phyloP scores from a whole-genome alignment of 1,139 yeast genomes.

The Yamadazyma conglobata region DNA sequence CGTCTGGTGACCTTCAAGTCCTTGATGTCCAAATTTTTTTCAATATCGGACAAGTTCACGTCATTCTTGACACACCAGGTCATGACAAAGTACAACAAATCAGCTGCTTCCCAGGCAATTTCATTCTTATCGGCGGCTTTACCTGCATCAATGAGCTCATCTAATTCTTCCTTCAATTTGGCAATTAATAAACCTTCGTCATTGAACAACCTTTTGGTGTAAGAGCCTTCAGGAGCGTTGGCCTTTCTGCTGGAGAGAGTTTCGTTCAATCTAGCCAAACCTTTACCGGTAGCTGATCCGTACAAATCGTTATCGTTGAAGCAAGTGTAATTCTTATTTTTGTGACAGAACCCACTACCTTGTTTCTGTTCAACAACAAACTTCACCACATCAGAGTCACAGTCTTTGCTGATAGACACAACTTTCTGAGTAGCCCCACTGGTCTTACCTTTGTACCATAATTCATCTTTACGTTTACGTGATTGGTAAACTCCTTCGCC shows the following conservation, averaged over 20 bases:
- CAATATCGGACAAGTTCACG: conserved; percentile 76
- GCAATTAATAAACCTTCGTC: conserved; percentile 76
- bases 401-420: conserved; percentile 66
- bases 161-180: conserved; percentile 93
- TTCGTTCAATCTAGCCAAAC: conserved; percentile 62
- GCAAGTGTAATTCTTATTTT: conserved; percentile 69
- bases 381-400: conserved; percentile 89
- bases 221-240: conserved; percentile 86
- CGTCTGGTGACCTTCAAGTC: conserved; percentile 85
- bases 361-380: conserved; percentile 73
- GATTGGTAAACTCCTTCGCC: conserved; percentile 92
- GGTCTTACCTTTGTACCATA: conserved; percentile 96
- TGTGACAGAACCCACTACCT: conserved; percentile 91
- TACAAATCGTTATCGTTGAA: conserved; percentile 48
- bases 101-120: conserved; percentile 97
- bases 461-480: conserved; percentile 71
- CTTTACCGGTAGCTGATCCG: conserved; percentile 50
- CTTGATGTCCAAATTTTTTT: conserved; percentile 79
- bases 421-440: conserved; percentile 91
- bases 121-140: conserved; percentile 48
- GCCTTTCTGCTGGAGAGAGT: conserved; percentile 53
- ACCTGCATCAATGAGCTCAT: conserved; percentile 86
- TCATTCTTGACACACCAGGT: conserved; percentile 83
- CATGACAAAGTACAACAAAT: conserved; percentile 84
- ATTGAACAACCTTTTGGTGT: conserved; percentile 80